A percentile compares a stretch with the other conserved stretches of the same genome.
Conservation (phyloP, 768 basidiomycete genomes). For the Gymnopilus dilepis region DNA sequence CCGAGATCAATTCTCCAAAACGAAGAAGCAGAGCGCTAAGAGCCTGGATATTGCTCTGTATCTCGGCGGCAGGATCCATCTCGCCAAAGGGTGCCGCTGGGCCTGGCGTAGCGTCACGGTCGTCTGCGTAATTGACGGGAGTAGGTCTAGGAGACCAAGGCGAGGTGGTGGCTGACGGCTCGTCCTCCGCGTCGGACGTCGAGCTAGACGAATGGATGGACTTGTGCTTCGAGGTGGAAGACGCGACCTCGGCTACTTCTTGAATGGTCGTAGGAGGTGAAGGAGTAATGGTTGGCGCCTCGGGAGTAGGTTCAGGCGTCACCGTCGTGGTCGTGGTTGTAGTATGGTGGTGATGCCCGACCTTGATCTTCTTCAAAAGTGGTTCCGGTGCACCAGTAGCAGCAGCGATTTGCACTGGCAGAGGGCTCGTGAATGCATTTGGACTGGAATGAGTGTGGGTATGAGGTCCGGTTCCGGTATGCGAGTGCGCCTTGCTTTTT, state of each 20-base stretch:
- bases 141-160: background rate
- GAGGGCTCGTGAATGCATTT: too few relatives aligned
- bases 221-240: background rate
- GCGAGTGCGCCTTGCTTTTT: background rate
- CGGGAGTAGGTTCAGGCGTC: background rate
- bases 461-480: background rate
- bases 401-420: background rate
- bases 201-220: background rate
- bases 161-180: background rate
- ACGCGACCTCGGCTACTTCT: background rate
- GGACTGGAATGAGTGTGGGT: too few relatives aligned
- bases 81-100: background rate
- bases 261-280: background rate
- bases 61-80: background rate
- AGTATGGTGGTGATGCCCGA: background rate
- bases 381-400: constrained; percentile 12
- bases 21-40: constrained; percentile 17
- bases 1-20: constrained; percentile 19
- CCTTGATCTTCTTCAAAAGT: constrained; percentile 27
- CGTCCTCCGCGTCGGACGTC: background rate
- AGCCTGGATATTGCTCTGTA: constrained; percentile 18
- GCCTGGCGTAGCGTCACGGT: constrained; percentile 12
- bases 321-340: constrained; percentile 5
- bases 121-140: background rate
- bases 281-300: constrained; percentile 1